Percentiles rank a stretch among this genome's conserved stretches.
These are phyloP conservation scores for Catunica adiposa DNA, from an alignment of 2,329 filamentous ascomycete genomes.

Conservation along the genomic window DNA sequence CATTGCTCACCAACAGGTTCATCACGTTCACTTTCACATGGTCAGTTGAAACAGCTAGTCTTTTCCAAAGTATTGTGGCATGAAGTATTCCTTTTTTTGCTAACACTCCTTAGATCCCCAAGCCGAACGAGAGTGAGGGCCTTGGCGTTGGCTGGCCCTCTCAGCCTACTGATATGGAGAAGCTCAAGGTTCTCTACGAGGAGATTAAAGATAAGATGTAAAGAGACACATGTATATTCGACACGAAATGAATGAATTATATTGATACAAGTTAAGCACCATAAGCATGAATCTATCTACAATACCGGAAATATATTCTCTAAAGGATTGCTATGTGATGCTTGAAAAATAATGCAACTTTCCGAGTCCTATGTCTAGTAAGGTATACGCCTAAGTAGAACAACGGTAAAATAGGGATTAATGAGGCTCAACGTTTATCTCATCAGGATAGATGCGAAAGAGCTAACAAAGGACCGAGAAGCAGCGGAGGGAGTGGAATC, in stretches of 20 bases:
- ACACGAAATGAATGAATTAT: not conserved
- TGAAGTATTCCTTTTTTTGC: no score
- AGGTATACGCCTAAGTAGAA: not conserved
- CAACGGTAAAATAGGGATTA: not conserved
- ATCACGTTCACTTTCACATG: conserved; percentile 94
- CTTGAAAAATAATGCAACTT: not conserved
- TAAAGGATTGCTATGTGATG: not conserved
- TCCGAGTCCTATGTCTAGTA: no score
- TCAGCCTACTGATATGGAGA: conserved; percentile 60
- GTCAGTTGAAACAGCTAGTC: conserved; percentile 28
- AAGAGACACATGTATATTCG: not conserved
- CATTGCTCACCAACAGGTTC: conserved; percentile 80
- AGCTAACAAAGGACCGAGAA: not conserved
- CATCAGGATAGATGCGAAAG: not conserved
- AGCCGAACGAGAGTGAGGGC: conserved; percentile 71
- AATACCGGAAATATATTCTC: no score
- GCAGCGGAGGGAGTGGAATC: not conserved
- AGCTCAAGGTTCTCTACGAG: conserved; percentile 61
- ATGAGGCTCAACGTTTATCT: not conserved
- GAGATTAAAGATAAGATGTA: conserved; percentile 85
- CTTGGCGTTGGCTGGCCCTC: conserved; percentile 67
- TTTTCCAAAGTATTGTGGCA: no score
- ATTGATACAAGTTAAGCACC: not conserved
- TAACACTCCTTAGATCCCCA: conserved; percentile 55
- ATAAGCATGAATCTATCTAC: not conserved